Evolutionary conservation across 805 yeast species (phyloP), one percentile per base, ranked within the genome.

Genomic region (Yarrowia sp.): DNA sequence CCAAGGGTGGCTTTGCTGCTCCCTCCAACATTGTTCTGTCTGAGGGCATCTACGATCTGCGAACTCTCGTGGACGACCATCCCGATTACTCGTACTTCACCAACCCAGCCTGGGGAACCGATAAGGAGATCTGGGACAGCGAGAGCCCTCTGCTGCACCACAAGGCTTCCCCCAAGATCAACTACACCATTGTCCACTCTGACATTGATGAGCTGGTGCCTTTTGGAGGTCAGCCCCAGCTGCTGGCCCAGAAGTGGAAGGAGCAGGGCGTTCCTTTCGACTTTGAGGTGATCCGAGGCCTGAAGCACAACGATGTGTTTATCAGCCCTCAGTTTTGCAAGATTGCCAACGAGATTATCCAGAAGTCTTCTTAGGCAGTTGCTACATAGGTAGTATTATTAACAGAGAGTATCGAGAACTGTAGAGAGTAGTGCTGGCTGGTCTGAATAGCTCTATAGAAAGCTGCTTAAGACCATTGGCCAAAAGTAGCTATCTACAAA

Each of bases 11-110:
- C 8, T 48, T 33, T 15, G n/a, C 51, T 32, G n/a, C 64, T 10
- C 64, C 64, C 15, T 17, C 51, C 8, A 44, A 43, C 42, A 33
- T 43, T 8, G n/a, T 58, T 5, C 32, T 58, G 2, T 33, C 51
- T 0, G 96, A 89, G 70, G 96, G 96, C 0, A 90, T 90, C 60
- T 89, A 82, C 73, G 83, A 87, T 68, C 72, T 86, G 5, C 68
- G 65, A 0, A 77, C 76, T 11, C 74, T 90, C 60, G 67, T 87
- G 0, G 73, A 74, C 1, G 95, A 88, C 70, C 87, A 89, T 72
- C 88, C 89, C 0, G 70, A 68, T 5, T 90, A 89, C 72, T 68
- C 70, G 13, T 74, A 73, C 5, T 89, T 89, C 72, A 85, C 90
- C 0, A 68, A 74, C 2, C 83, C 83, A 43, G 92, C 95, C 0